Conservation (phyloP, 768 basidiomycete genomes). For the Mycena haematopus region DNA sequence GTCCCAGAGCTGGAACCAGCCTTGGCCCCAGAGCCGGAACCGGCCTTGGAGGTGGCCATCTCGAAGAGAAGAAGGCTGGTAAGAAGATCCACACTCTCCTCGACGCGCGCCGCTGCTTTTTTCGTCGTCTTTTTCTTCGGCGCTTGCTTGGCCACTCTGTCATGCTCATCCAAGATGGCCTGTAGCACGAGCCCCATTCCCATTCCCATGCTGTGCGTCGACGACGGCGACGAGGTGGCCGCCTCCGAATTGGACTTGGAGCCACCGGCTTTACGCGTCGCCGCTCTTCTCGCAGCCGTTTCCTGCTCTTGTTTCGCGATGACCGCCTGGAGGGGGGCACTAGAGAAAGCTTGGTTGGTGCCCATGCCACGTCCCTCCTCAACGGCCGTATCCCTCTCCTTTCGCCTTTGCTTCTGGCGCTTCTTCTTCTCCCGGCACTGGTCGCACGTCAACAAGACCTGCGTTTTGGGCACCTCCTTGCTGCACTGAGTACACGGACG, state of each 20-base stretch:
- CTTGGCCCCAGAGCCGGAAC: background rate
- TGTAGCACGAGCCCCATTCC: conserved; percentile 7
- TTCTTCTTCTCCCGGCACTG: conserved; percentile 16
- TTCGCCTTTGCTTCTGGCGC: conserved; percentile 9
- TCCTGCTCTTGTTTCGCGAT: conserved; percentile 16
- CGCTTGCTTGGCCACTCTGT: background rate
- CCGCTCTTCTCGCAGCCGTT: conserved; percentile 3
- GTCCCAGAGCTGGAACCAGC: conserved; percentile 1
- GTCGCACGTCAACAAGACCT: conserved; percentile 18
- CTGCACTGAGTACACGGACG: conserved; percentile 19
- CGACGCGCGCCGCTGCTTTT: background rate
- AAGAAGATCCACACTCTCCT: background rate
- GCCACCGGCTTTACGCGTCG: background rate
- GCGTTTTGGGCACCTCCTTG: conserved; percentile 11
- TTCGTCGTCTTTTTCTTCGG: conserved; percentile 17
- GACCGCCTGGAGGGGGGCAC: conserved; percentile 12
- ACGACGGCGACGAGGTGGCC: background rate
- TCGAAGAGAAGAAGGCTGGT: background rate
- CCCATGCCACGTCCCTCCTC: conserved; percentile 4
- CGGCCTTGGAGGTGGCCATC: background rate
- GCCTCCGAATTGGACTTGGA: background rate
- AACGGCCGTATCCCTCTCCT: conserved; percentile 12
- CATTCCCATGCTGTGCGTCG: background rate
- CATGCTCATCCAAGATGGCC: conserved; percentile 14
- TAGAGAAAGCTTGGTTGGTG: conserved; percentile 3